Evolutionary conservation across 2,329 filamentous ascomycete genomes (phyloP).

Genomic region (Cladophialophora chaetospira): DNA sequence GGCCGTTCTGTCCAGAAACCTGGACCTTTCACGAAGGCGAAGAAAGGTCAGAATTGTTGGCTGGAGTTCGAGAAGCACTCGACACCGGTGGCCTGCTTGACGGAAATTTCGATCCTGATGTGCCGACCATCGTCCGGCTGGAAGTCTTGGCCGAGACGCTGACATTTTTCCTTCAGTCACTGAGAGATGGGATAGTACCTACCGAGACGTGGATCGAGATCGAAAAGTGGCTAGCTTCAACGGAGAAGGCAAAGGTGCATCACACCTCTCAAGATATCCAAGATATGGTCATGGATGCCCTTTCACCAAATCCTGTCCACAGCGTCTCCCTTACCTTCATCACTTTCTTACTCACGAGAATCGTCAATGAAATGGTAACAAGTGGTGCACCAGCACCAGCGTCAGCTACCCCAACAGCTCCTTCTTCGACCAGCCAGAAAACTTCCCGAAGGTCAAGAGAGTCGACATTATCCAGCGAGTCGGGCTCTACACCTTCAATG

Average conservation of each 20-base stretch:
- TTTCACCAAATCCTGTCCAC: constrained; percentile 72
- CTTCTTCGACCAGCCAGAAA: background rate
- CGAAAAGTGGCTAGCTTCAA: constrained; percentile 12
- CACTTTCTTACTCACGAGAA: constrained; percentile 70
- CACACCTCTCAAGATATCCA: constrained; percentile 58
- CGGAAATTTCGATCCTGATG: constrained; percentile 63
- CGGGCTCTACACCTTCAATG: constrained; percentile 14
- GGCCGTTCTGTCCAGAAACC: constrained; percentile 61
- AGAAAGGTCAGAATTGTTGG: constrained; percentile 48
- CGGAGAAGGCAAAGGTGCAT: constrained; percentile 49
- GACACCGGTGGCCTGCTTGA: constrained; percentile 69
- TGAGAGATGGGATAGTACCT: constrained; percentile 79
- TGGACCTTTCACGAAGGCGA: constrained; percentile 48
- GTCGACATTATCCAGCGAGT: constrained; percentile 30
- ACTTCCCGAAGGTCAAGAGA: constrained; percentile 26
- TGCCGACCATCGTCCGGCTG: constrained; percentile 66
- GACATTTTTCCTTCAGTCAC: constrained; percentile 70
- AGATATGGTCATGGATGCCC: constrained; percentile 69
- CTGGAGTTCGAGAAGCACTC: constrained; percentile 62
- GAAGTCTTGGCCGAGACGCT: constrained; percentile 74
- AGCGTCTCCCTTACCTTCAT: constrained; percentile 90
- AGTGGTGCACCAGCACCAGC: constrained; percentile 9
- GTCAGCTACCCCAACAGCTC: background rate
- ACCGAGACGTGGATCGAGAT: constrained; percentile 64
- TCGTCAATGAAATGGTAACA: constrained; percentile 55